Evolutionary conservation across 768 basidiomycete genomes (phyloP), one percentile per base, ranked within the genome.

Genomic region (Mycena haematopus): DNA sequence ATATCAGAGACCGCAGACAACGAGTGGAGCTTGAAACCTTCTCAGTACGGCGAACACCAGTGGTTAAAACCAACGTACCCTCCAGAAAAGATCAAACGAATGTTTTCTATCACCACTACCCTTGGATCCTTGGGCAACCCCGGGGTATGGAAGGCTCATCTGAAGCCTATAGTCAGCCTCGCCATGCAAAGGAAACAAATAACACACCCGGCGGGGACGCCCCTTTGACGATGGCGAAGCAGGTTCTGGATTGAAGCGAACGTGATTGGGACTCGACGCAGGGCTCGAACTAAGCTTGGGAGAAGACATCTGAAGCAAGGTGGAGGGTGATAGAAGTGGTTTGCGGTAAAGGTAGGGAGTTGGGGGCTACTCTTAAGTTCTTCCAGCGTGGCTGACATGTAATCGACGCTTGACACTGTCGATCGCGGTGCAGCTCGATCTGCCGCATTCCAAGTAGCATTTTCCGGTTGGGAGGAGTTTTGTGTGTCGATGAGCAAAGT

Each of bases 11-110:
- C 52, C 22, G 63, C 63, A 38, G 63, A 64, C 31, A 64, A 25
- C 46, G 38, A 40, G 27, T 64, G 27, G 10, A 56, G 58, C 58
- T 52, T 42, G 1, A 1, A 11, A 17, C 13, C 11, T 13, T 45
- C 40, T 45, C 44, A 56, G 31, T 45, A n/a, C 19, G 11, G 22
- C 6, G 36, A 14, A 36, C 11, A 14, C 22, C 40, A 17, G 9
- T 29, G 14, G 19, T 22, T 1, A 35, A 25, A 33, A 10, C 11
- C 25, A 24, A 2, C 52, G 3, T 22, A 60, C 58, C 58, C 56
- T 68, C 81, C 80, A 82, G 63, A 68, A 76, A 38, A 79, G 68
- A 63, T 81, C 81, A 25, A 70, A 70, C n/a, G 72, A 78, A 22
- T 60, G n/a, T n/a, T n/a, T n/a, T n/a, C n/a, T 70, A 63, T 76